A percentile compares a stretch with the other conserved stretches of the same genome.
Evolutionary conservation across 441 rosid species (phyloP).

Genomic region (Jatropha multifida): DNA sequence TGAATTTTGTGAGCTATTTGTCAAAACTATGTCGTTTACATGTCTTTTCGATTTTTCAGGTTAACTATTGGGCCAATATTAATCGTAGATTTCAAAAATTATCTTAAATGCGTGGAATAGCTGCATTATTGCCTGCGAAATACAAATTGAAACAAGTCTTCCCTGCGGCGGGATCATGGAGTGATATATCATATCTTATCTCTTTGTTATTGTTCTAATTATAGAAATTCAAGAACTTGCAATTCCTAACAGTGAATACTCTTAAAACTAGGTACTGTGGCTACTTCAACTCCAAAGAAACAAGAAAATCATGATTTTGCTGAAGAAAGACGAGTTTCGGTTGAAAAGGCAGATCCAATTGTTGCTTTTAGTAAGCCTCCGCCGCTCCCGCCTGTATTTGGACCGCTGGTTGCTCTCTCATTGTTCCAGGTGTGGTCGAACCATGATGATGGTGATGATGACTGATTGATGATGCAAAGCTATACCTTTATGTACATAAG

Average conservation of each 20-base stretch:
- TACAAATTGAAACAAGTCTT: slow-evolving; percentile 33
- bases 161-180: slow-evolving; percentile 32
- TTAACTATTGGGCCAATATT: background rate
- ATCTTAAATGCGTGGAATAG: slow-evolving; percentile 22
- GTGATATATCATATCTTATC: slow-evolving; percentile 21
- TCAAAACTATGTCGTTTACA: background rate
- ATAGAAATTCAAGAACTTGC: background rate
- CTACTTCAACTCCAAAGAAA: slow-evolving; percentile 44
- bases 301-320: slow-evolving; percentile 21
- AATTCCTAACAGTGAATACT: slow-evolving; percentile 3
- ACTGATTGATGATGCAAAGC: slow-evolving; percentile 22
- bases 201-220: slow-evolving; percentile 4
- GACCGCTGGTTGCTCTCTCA: slow-evolving; percentile 51
- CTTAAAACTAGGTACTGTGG: slow-evolving; percentile 35
- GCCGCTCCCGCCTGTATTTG: slow-evolving; percentile 47
- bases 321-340: slow-evolving; percentile 20
- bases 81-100: background rate
- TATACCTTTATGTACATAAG: background rate
- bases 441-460: slow-evolving; percentile 41
- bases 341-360: slow-evolving; percentile 41
- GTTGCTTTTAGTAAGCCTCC: slow-evolving; percentile 67
- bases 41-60: background rate
- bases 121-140: slow-evolving; percentile 26
- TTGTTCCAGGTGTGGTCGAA: slow-evolving; percentile 48
- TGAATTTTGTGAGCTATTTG: too few relatives aligned